Conservation (phyloP, 495 filamentous ascomycete species). For the Amorphotheca resinae region DNA sequence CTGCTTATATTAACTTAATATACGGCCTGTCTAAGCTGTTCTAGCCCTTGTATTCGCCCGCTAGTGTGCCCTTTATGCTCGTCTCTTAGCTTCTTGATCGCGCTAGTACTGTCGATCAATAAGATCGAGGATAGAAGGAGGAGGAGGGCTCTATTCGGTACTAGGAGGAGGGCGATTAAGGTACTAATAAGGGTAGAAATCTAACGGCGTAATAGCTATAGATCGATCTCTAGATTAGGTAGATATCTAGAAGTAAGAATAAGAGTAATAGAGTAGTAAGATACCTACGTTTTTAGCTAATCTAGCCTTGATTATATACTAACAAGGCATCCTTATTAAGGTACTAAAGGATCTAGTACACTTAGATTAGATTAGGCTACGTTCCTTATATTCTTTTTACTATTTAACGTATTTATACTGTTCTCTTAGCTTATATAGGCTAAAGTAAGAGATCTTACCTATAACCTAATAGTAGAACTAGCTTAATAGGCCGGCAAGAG, state of each 20-base stretch:
- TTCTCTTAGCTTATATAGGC: neutral
- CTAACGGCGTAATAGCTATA: too few species aligned
- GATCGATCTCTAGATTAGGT: too few species aligned
- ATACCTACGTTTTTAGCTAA: neutral
- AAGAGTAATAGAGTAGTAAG: too few species aligned
- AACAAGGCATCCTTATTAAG: slow-evolving; percentile 1
- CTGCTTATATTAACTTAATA: neutral
- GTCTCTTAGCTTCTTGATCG: neutral
- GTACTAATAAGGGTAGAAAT: slow-evolving; percentile 3
- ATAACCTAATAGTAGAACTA: neutral
- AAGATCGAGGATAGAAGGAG: neutral
- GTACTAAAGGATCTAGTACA: neutral
- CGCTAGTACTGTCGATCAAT: neutral
- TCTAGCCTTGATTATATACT: slow-evolving; percentile 2
- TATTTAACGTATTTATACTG: neutral
- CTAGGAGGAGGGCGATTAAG: neutral
- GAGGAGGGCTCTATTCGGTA: neutral
- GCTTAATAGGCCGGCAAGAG: neutral
- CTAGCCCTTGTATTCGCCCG: neutral
- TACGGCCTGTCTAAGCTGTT: neutral
- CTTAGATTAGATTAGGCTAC: neutral
- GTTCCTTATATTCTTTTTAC: neutral
- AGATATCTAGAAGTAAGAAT: too few species aligned
- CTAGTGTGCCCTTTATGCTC: neutral
- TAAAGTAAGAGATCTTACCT: neutral